phyloP scores from a whole-genome alignment of 1,284 basidiomycete species.

The Porodaedalea pini region DNA sequence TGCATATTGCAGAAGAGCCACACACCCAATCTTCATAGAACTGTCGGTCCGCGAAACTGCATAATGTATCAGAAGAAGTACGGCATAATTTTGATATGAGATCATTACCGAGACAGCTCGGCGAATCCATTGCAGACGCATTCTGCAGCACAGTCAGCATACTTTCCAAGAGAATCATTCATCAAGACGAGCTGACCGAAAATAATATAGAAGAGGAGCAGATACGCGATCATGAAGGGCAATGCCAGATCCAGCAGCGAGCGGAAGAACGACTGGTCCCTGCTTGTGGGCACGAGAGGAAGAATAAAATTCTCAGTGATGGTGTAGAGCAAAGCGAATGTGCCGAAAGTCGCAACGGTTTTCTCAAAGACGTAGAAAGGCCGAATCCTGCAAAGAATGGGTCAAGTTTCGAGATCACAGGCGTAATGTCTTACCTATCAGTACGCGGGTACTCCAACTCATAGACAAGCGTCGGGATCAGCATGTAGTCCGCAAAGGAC shows the following conservation, averaged over 20 bases:
- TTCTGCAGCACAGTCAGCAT: conserved; percentile 44
- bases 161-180: conserved; percentile 20
- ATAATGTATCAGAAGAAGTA: conserved; percentile 11
- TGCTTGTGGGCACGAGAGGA: conserved; percentile 66
- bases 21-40: conserved; percentile 94
- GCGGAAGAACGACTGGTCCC: conserved; percentile 68
- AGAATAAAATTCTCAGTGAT: conserved; percentile 94
- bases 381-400: conserved; percentile 58
- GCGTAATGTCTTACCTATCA: conserved; percentile 51
- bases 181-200: conserved; percentile 49
- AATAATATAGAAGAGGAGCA: conserved; percentile 81
- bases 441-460: conserved; percentile 95
- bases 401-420: conserved; percentile 3
- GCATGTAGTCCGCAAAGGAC: conserved; percentile 86
- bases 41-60: conserved; percentile 89
- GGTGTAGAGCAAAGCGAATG: conserved; percentile 88
- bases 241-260: conserved; percentile 84
- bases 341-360: conserved; percentile 91
- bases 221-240: conserved; percentile 87
- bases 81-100: not conserved
- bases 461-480: conserved; percentile 93
- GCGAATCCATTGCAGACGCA: conserved; percentile 96
- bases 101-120: conserved; percentile 77
- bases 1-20: not conserved
- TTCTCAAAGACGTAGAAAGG: conserved; percentile 94